Evolutionary conservation across 768 basidiomycete genomes (phyloP).

Genomic region (Obba rivulosa): DNA sequence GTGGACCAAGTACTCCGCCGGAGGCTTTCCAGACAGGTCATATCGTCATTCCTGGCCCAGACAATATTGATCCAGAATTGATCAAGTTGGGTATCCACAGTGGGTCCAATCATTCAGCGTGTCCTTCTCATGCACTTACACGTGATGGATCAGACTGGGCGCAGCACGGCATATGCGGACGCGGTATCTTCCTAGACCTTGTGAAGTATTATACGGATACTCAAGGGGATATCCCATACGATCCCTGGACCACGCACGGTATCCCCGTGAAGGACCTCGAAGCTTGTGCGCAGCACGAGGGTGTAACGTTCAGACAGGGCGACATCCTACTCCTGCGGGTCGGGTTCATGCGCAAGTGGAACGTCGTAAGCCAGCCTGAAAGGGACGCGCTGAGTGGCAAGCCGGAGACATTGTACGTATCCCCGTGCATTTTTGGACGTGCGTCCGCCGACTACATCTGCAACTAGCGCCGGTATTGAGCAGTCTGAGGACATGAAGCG

Average conservation of each 20-base stretch:
- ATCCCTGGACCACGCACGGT: slow-evolving; percentile 55
- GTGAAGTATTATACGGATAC: slow-evolving; percentile 44
- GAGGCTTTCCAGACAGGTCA: slow-evolving; percentile 39
- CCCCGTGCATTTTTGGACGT: background rate
- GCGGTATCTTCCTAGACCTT: slow-evolving; percentile 63
- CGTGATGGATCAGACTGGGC: slow-evolving; percentile 55
- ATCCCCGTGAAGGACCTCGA: slow-evolving; percentile 51
- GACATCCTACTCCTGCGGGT: slow-evolving; percentile 58
- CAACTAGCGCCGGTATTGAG: slow-evolving; percentile 57
- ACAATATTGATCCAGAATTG: slow-evolving; percentile 38
- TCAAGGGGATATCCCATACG: slow-evolving; percentile 43
- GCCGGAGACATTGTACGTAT: slow-evolving; percentile 51
- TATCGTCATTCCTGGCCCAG: slow-evolving; percentile 43
- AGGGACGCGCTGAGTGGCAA: slow-evolving; percentile 36
- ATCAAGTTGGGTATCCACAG: slow-evolving; percentile 64
- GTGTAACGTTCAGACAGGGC: slow-evolving; percentile 50
- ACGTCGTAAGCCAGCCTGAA: slow-evolving; percentile 35
- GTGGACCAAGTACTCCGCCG: too few relatives aligned
- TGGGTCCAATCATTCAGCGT: slow-evolving; percentile 27
- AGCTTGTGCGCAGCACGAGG: slow-evolving; percentile 53
- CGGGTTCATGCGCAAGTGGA: slow-evolving; percentile 60
- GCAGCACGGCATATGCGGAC: slow-evolving; percentile 62
- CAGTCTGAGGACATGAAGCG: slow-evolving; percentile 67
- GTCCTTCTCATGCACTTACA: background rate
- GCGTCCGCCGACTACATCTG: background rate